These are phyloP conservation scores for Axilococcus clingmanii DNA, from an alignment of 139 green algal species.

Conservation along the genomic window DNA sequence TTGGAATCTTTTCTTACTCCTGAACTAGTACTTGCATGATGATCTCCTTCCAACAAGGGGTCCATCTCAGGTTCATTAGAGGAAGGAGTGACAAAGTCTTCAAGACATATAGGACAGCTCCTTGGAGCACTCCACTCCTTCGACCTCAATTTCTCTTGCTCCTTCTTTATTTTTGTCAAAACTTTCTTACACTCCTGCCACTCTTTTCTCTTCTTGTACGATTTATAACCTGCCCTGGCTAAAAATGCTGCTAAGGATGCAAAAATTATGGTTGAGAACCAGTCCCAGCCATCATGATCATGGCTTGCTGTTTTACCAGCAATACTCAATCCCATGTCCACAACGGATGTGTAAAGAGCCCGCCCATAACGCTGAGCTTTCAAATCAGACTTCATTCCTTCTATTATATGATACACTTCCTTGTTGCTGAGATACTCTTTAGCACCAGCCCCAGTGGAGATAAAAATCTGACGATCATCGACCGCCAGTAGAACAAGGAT, in stretches of 20 bases:
- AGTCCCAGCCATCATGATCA: slow-evolving; percentile 17
- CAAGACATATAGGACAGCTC: slow-evolving; percentile 40
- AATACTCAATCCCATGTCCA: slow-evolving; percentile 41
- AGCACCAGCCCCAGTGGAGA: slow-evolving; percentile 28
- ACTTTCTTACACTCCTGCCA: background rate
- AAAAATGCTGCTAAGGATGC: background rate
- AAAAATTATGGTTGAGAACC: slow-evolving; percentile 18
- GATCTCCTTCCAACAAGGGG: background rate
- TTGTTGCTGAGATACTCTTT: slow-evolving; percentile 11
- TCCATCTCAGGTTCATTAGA: no score
- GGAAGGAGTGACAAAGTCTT: slow-evolving; percentile 2
- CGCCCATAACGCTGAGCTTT: slow-evolving; percentile 24
- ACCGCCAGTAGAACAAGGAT: slow-evolving; percentile 52
- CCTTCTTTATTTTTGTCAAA: slow-evolving; percentile 10
- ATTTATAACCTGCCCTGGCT: slow-evolving; percentile 5
- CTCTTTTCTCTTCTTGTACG: background rate
- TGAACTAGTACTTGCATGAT: no score
- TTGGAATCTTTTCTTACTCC: background rate
- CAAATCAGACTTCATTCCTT: slow-evolving; percentile 27
- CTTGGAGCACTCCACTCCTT: slow-evolving; percentile 12
- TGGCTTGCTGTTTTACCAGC: slow-evolving; percentile 9
- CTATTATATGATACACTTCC: slow-evolving; percentile 25
- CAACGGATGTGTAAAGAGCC: slow-evolving; percentile 33
- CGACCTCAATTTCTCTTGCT: slow-evolving; percentile 28
- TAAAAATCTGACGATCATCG: slow-evolving; percentile 41